Percentiles rank a stretch among this genome's conserved stretches.
These are phyloP conservation scores for Cladosporium sp. DNA, from an alignment of 2,329 filamentous ascomycete genomes.

Conservation along the genomic window DNA sequence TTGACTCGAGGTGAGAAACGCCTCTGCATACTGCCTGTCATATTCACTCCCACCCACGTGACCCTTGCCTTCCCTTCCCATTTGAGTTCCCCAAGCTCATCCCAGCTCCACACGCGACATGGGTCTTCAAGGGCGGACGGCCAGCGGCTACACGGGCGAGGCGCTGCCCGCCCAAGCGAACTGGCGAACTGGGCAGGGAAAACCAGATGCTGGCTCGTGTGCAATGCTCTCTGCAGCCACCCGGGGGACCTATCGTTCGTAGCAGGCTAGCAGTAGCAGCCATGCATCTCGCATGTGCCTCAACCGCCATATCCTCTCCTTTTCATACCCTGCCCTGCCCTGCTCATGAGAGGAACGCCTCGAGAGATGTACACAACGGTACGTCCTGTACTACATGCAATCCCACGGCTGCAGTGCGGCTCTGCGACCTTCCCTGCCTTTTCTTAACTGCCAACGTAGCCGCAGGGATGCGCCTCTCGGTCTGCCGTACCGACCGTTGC, in stretches of 20 bases:
- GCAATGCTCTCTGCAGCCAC: slow-evolving; percentile 4
- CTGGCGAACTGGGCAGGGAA: neutral
- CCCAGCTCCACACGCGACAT: slow-evolving; percentile 8
- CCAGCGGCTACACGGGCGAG: slow-evolving; percentile 6
- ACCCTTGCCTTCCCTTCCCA: neutral
- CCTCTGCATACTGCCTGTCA: neutral
- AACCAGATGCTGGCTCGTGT: slow-evolving; percentile 6
- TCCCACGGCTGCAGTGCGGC: slow-evolving; percentile 2
- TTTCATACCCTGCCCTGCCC: neutral
- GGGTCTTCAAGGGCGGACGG: slow-evolving; percentile 7
- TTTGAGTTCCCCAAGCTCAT: slow-evolving; percentile 1
- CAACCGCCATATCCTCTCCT: neutral
- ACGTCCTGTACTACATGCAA: neutral
- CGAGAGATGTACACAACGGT: neutral
- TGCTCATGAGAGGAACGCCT: neutral
- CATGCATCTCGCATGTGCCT: slow-evolving; percentile 2
- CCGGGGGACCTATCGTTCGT: neutral
- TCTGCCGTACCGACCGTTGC: neutral
- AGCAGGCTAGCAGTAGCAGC: neutral
- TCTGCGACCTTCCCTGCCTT: neutral
- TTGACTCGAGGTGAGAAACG: neutral
- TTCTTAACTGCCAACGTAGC: neutral
- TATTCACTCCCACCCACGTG: neutral
- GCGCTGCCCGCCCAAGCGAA: slow-evolving; percentile 8
- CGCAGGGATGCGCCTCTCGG: slow-evolving; percentile 1